Evolutionary conservation across 2,329 filamentous ascomycete species (phyloP), one percentile per base, ranked within the genome.

Genomic region (Blastomyces gilchristii): DNA sequence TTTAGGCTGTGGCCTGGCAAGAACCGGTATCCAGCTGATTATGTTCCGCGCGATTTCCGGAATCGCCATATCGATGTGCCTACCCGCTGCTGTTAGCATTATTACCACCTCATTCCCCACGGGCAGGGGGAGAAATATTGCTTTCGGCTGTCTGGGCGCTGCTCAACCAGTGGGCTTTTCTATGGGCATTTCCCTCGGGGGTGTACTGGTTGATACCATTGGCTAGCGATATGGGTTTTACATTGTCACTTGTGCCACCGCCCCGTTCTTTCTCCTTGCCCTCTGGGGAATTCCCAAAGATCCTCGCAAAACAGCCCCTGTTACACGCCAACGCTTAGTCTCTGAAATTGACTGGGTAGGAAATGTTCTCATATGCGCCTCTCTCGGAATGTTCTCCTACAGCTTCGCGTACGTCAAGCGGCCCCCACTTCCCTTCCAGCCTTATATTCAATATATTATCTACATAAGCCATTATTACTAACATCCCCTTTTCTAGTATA

Each of bases 191-290:
- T 73, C 78, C 5, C 69, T 83, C 4, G 79, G 81, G 37, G 81
- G 81, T 63, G 65, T 83, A 0, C 71, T 85, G 2, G 76, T 84
- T 43, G 75, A 80, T 41, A 76, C 73, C 0, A 75, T 81, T 56
- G 80, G 80, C 2, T 85, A 82, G 82, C 70, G 81, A 54, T 78
- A 73, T 65, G 81, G 79, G 0, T 85, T 80, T 66, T 79, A 82
- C 65, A 72, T 81, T 3, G 72, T 74, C 28, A 79, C 79, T 0
- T 78, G 77, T 14, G 67, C 80, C 37, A 80, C 77, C 37, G 71
- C 73, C 1, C 58, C 74, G 8, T 70, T 80, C 8, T 73, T 79
- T n/a, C 65, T 73, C 0, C 62, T 77, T 5, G 74, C 74, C 2
- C 43, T 76, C 31, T 80, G 73, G 72, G 75, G 69, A 34, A 65